Evolutionary conservation across 768 basidiomycete genomes (phyloP).

Genomic region (Phanerodontia chrysosporium): DNA sequence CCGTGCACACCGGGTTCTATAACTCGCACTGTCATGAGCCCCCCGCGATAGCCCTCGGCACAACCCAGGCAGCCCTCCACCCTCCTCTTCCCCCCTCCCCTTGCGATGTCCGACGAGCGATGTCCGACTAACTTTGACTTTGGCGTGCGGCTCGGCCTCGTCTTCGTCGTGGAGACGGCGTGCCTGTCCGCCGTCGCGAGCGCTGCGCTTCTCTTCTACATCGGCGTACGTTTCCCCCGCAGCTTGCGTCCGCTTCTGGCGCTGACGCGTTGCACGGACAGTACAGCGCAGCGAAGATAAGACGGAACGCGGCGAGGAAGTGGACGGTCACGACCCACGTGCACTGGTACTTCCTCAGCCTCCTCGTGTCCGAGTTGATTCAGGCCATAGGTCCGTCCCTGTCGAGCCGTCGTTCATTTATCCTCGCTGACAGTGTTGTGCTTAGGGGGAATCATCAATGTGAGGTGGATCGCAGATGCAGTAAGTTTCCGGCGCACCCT

Average conservation of each 20-base stretch:
- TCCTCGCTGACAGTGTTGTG: background rate
- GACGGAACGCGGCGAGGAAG: conserved; percentile 9
- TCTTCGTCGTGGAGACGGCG: conserved; percentile 23
- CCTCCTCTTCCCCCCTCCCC: background rate
- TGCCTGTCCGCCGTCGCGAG: conserved; percentile 21
- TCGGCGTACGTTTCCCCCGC: conserved; percentile 14
- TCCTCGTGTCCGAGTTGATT: conserved; percentile 25
- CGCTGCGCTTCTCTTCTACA: conserved; percentile 18
- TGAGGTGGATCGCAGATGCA: conserved; percentile 18
- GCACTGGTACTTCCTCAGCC: conserved; percentile 26
- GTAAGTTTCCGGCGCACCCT: conserved; percentile 1
- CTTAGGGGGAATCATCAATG: conserved; percentile 35
- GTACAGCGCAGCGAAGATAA: conserved; percentile 18
- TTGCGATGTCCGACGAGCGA: background rate
- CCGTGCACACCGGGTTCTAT: background rate
- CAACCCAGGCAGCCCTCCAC: background rate
- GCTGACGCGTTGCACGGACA: conserved; percentile 1
- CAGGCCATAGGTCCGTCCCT: conserved; percentile 21
- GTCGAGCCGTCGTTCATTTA: background rate
- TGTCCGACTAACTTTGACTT: conserved; percentile 14
- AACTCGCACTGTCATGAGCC: background rate
- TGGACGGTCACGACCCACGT: conserved; percentile 21
- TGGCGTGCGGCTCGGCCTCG: conserved; percentile 21
- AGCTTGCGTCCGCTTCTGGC: background rate
- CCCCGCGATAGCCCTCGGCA: background rate